phyloP scores from a whole-genome alignment of 805 yeast genomes.

The Middelhovenomyces tepae region DNA sequence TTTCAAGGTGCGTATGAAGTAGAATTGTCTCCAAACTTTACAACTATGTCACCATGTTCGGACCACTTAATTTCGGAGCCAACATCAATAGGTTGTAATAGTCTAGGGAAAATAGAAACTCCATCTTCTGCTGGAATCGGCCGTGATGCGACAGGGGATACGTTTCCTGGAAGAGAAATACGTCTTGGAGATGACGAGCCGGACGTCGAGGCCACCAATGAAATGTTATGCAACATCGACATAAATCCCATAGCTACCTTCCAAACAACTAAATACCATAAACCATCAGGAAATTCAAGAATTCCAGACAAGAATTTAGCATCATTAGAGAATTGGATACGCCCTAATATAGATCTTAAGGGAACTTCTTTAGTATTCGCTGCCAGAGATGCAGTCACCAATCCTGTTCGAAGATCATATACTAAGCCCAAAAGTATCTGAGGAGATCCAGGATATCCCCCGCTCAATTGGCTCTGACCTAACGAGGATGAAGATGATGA shows the following conservation, averaged over 20 bases:
- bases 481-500: too few species aligned
- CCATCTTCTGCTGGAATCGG: too few species aligned
- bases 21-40: too few species aligned
- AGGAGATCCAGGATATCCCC: too few species aligned
- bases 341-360: not conserved
- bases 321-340: not conserved
- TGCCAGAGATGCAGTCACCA: conserved; percentile 12
- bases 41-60: too few species aligned
- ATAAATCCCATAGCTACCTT: not conserved
- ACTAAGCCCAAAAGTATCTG: conserved; percentile 12
- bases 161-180: not conserved
- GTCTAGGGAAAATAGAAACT: too few species aligned
- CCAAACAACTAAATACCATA: not conserved
- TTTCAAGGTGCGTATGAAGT: too few species aligned
- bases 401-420: conserved; percentile 17
- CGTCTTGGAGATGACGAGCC: not conserved
- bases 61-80: too few species aligned
- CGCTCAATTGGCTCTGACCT: too few species aligned
- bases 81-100: too few species aligned
- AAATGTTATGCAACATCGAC: not conserved
- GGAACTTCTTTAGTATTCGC: not conserved
- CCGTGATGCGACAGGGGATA: conserved; percentile 1
- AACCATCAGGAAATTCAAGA: not conserved
- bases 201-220: not conserved
- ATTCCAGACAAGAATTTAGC: conserved; percentile 1